Evolutionary conservation across 306 rosid genomes (phyloP).

Genomic region (Casuarina glauca): DNA sequence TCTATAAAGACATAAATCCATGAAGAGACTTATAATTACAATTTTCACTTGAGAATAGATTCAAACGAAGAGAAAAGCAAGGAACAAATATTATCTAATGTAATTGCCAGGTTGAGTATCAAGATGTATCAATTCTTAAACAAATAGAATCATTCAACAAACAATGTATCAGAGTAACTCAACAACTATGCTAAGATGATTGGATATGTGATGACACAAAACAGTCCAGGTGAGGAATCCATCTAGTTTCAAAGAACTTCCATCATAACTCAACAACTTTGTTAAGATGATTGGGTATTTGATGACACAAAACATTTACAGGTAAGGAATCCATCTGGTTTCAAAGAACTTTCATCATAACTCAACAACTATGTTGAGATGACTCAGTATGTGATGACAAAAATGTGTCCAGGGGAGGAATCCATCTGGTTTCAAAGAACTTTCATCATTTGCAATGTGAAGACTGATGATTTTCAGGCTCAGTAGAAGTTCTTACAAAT

Average conservation of each 20-base stretch:
- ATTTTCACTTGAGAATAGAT: not conserved
- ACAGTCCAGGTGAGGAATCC: not conserved
- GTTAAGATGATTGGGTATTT: not conserved
- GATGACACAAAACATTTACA: not conserved
- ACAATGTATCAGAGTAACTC: not conserved
- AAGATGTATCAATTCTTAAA: not conserved
- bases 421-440: conserved; percentile 3
- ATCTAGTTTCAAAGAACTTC: conserved; percentile 3
- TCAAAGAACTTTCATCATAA: not conserved
- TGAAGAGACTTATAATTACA: not conserved
- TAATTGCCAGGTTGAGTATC: not conserved
- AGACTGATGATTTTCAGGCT: not conserved
- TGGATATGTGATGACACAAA: not conserved
- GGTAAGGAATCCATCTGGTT: not conserved
- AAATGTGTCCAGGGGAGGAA: not conserved
- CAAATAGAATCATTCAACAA: not conserved
- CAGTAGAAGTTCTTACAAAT: no score
- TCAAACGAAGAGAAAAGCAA: not conserved
- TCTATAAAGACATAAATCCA: not conserved
- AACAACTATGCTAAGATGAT: not conserved
- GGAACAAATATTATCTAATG: not conserved
- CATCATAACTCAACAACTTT: not conserved
- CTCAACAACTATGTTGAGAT: not conserved
- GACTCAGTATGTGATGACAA: not conserved
- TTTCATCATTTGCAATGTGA: not conserved